Evolutionary conservation across 1,284 basidiomycete species (phyloP), one percentile per base, ranked within the genome.

Genomic region (Melampsora occidentalis): DNA sequence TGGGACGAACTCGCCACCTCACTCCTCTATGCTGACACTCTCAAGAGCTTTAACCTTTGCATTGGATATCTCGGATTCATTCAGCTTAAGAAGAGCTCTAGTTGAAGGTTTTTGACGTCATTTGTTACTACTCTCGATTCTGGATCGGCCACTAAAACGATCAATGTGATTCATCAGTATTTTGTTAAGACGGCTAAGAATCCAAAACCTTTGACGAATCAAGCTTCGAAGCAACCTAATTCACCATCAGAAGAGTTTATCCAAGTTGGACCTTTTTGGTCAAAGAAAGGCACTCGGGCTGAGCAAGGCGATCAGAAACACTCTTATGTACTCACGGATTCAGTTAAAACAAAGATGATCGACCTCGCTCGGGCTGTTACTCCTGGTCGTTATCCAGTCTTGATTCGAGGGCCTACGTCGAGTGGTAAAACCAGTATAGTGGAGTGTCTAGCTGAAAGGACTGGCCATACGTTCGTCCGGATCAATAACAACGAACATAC

Each of bases 401-500:
- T 99, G 22, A 97, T 99, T 78, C 97, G 99, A 85, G 97, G 97
- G 2, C 97, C 97, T 0, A 99, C 97, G 0, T 98, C 96, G 1
- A 93, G 91, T 71, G 97, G 97, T 57, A 99, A 99, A 85, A 99
- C 97, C 1, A 96, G 93, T 82, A 92, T 97, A 0, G 90, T 99
- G 76, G 95, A 98, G 84, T 98, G 97, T 83, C 88, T 99, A 28
- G 96, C 97, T 1, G 89, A 89, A 77, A 87, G 92, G 77, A 98
- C 96, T 0, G 96, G 97, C 0, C 97, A 99, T 85, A 88, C 89
- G 39, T 99, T 99, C 82, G 90, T 99, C 35, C 92, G 97, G 49
- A 98, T 99, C 87, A 99, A 99, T 85, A 99, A 99, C 81, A 97
- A 99, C 85, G 97, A 99, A 81, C 97, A 99, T 82, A 99, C 97